phyloP scores from a whole-genome alignment of 192 early-diverging fungal genomes.

The Podila verticillata region DNA sequence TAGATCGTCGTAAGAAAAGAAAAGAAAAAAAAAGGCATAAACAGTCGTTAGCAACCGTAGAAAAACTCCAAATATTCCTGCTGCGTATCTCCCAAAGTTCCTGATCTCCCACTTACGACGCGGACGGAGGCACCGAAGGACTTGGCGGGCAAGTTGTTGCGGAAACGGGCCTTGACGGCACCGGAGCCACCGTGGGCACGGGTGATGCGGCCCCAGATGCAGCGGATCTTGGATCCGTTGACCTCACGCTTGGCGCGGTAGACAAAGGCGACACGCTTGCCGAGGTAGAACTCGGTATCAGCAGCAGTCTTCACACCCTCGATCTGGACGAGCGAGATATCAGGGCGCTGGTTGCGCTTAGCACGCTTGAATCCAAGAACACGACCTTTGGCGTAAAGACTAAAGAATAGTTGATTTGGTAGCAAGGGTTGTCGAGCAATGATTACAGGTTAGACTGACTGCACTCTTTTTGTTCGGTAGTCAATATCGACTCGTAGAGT shows the following conservation, averaged over 20 bases:
- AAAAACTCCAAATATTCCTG: not conserved
- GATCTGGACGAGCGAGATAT: conserved; percentile 92
- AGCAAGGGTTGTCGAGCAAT: not conserved
- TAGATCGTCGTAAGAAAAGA: not conserved
- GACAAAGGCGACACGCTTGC: conserved; percentile 98
- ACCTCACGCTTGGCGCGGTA: conserved; percentile 90
- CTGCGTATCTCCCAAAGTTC: not conserved
- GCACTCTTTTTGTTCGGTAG: too few relatives aligned
- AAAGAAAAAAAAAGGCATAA: conserved; percentile 10
- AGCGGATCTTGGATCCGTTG: conserved; percentile 94
- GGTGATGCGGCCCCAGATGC: conserved; percentile 98
- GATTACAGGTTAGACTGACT: too few relatives aligned
- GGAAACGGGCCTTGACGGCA: conserved; percentile 97
- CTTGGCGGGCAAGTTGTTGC: conserved; percentile 95
- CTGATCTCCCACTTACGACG: conserved; percentile 73
- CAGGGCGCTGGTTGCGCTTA: conserved; percentile 91
- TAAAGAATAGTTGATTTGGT: conserved; percentile 55
- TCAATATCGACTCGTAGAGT: too few relatives aligned
- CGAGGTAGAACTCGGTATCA: conserved; percentile 96
- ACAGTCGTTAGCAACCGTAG: not conserved
- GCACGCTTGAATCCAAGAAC: conserved; percentile 95
- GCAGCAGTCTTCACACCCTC: conserved; percentile 91
- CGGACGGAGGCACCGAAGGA: conserved; percentile 92
- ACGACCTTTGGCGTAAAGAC: conserved; percentile 98
- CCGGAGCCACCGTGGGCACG: conserved; percentile 96